Evolutionary conservation across 257 asterid genomes (phyloP).

Genomic region (Leonotis leonurus): DNA sequence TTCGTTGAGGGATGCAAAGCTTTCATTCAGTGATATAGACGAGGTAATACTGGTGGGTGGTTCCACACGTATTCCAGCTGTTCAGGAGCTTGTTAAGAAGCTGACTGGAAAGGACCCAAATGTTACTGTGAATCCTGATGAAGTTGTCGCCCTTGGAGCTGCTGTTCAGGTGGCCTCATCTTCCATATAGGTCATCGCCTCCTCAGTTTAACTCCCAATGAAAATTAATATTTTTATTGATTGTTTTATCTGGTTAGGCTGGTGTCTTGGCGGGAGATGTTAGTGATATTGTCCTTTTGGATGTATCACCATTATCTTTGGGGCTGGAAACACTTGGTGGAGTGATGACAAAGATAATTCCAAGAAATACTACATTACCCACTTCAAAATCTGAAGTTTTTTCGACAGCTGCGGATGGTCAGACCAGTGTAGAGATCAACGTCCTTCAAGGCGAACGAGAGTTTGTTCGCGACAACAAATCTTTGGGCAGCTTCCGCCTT

Average conservation of each 20-base stretch:
- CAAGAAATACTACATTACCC: constrained; percentile 89
- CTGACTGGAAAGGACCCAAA: constrained; percentile 95
- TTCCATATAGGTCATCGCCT: too few relatives aligned
- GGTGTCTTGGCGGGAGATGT: constrained; percentile 98
- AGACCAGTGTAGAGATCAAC: constrained; percentile 92
- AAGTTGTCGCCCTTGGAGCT: constrained; percentile 99
- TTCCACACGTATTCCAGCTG: constrained; percentile 96
- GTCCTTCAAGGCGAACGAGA: constrained; percentile 98
- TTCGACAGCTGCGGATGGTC: constrained; percentile 99
- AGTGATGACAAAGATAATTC: constrained; percentile 94
- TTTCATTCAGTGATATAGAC: constrained; percentile 71
- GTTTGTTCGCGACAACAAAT: constrained; percentile 94
- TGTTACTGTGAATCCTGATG: constrained; percentile 95
- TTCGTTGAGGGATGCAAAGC: constrained; percentile 90
- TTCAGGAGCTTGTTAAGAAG: constrained; percentile 87
- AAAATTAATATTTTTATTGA: not conserved
- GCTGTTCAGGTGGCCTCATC: constrained; percentile 99
- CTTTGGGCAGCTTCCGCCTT: constrained; percentile 94
- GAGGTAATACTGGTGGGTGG: constrained; percentile 97
- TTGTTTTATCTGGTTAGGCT: constrained; percentile 44
- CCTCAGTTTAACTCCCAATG: too few relatives aligned
- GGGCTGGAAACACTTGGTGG: constrained; percentile 99
- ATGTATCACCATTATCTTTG: constrained; percentile 80
- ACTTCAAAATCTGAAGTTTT: constrained; percentile 96
- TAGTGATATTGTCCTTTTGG: constrained; percentile 90